Percentiles rank a stretch among this genome's conserved stretches.
phyloP scores from a whole-genome alignment of 2,329 filamentous ascomycete genomes.

The Colletotrichum kahawae region DNA sequence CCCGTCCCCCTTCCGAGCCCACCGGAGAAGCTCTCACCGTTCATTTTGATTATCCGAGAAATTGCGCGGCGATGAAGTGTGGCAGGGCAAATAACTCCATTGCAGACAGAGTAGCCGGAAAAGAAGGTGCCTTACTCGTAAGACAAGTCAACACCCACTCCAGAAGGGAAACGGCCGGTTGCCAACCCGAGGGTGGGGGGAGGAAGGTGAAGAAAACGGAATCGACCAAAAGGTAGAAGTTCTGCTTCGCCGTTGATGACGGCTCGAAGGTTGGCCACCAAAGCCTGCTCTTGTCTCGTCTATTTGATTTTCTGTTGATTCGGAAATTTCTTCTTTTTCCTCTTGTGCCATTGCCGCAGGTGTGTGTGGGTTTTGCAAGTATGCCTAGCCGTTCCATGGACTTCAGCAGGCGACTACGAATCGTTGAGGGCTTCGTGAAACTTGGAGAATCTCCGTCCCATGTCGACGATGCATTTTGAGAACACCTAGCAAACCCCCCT shows the following conservation, averaged over 20 bases:
- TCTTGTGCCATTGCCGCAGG: not conserved
- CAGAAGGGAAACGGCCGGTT: not conserved
- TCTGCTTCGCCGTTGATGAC: not conserved
- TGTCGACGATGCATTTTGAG: not conserved
- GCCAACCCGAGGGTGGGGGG: not conserved
- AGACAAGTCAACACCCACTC: not conserved
- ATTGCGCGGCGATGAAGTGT: not conserved
- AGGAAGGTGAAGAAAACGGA: not conserved
- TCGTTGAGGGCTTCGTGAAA: not conserved
- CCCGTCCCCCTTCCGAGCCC: not conserved
- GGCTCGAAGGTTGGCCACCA: not conserved
- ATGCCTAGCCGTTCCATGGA: not conserved
- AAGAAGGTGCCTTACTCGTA: not conserved
- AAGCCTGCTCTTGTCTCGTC: not conserved
- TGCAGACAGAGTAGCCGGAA: not conserved
- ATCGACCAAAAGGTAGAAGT: not conserved
- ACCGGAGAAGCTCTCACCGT: not conserved
- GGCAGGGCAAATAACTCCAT: not conserved
- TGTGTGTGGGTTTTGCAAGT: not conserved
- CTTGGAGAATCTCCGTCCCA: not conserved
- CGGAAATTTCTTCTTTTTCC: not conserved
- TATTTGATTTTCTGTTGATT: not conserved
- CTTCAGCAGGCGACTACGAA: not conserved
- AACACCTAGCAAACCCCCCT: not conserved
- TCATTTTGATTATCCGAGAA: not conserved